Base-by-base conservation (phyloP, 305 asterid species). In the Salvia sclarea region DNA sequence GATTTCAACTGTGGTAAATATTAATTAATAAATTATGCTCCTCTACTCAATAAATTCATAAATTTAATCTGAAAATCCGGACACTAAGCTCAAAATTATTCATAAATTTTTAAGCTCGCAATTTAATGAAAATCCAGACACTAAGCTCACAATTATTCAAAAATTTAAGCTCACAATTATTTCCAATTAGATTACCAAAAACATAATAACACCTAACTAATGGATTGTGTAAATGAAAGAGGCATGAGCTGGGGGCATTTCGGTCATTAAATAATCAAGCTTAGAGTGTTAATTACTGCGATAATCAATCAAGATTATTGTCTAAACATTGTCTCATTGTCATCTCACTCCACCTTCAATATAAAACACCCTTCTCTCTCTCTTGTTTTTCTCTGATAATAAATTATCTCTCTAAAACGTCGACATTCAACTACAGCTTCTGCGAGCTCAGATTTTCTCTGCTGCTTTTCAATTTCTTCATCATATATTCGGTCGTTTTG, bases 401-500 rank as follows among this genome's bases (percentile, higher is more conserved):
- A 50, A 50, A 17, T 62, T 66, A 64, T 60, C 75, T 66, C 66
- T 66, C 79, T 16, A 61, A 22, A 13, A 22, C 18, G 49, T 41
- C 61, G 52, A 5, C 58, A 28, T 61, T 62, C 73, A 50, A 14
- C 75, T 31, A 6, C 53, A 7, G 12, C 50, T 12, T 22, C 64
- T 48, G 28, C 14, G 5, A 61, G 24, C 74, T 62, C 66, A 54
- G 4, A 25, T 75, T 64, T 3, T 57, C 64, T 55, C 77, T 66
- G 72, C 72, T 70, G 68, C 2, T 60, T 65, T 38, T 8, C 14
- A 45, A 63, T 28, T 28, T 17, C 7, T 25, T 40, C 53, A 49
- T 31, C 33, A n/a, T 44, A 4, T 45, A 16, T 30, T 37, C 45
- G 11, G 10, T 14, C 8, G 17, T n/a, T 44, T 37, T 28, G n/a